Evolutionary conservation across 1,284 basidiomycete genomes (phyloP), one percentile per base, ranked within the genome.

Genomic region (Paramarasmius palmivorus): DNA sequence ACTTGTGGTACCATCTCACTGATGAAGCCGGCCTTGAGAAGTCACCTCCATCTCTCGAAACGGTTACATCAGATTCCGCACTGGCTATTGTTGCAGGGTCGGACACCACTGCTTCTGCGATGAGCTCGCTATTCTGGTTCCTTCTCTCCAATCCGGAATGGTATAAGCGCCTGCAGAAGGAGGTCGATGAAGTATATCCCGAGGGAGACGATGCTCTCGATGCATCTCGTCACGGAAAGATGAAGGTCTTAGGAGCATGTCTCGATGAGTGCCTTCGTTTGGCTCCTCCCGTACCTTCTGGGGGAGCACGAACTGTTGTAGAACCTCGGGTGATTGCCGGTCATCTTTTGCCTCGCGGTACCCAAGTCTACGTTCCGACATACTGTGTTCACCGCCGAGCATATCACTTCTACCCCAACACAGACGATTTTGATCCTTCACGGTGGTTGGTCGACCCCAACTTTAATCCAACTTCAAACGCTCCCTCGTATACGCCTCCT

Each of bases 11-110:
- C 54, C 63, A 64, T 49, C 53, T 65, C 9, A 72, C 69, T 48
- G 73, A 77, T 56, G 75, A 77, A 55, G 68, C 68, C 46, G 66
- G 68, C 8, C 41, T 68, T 37, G 75, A 74, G 29, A 64, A 63
- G 15, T 42, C 35, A 0, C 61, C 63, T 0, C 69, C 68, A 36
- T 64, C 75, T 2, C 58, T 66, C 19, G 60, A 59, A 8, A 65
- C 71, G 35, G 64, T 77, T 14, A 61, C 70, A 3, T 61, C 69
- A 4, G 76, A 77, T 25, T 71, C 70, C 15, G 64, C 68, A 68
- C 47, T 67, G 15, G 63, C 63, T 1, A 64, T 68, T 23, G 47
- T 65, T 2, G 76, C 74, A 1, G 76, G 74, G 2, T 69, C 75
- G 0, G 76, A 77, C 47, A 77, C 75, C 0, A 73, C 73, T 0